Conservation (phyloP, 805 yeast species). For the Pichia rugopelliculosa region DNA sequence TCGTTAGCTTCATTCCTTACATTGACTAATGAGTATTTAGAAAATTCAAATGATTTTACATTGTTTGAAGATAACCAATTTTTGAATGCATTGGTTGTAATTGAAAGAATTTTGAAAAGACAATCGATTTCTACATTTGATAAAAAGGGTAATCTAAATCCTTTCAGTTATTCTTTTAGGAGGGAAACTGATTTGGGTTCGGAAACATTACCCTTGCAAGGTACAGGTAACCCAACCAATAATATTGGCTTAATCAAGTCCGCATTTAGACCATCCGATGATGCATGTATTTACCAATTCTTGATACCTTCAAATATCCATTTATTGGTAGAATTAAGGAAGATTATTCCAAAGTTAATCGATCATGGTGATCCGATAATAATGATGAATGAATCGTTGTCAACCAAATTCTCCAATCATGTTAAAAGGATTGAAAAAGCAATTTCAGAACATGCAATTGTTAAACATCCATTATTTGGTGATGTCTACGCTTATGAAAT, state of each 20-base stretch:
- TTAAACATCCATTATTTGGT: constrained; percentile 64
- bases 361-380: constrained; percentile 5
- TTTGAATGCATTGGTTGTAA: constrained; percentile 48
- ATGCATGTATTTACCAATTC: constrained; percentile 71
- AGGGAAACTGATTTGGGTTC: constrained; percentile 69
- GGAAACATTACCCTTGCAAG: constrained; percentile 72
- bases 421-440: constrained; percentile 45
- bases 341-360: constrained; percentile 24
- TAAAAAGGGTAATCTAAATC: constrained; percentile 39
- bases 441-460: constrained; percentile 42
- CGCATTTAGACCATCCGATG: constrained; percentile 86
- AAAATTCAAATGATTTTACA: constrained; percentile 42
- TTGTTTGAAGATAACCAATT: constrained; percentile 43
- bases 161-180: constrained; percentile 58
- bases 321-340: constrained; percentile 53
- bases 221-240: constrained; percentile 80
- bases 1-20: constrained; percentile 78
- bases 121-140: constrained; percentile 59
- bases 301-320: constrained; percentile 85
- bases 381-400: constrained; percentile 13
- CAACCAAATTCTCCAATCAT: constrained; percentile 24
- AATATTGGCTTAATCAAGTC: constrained; percentile 69
- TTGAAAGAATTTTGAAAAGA: constrained; percentile 47
- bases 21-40: constrained; percentile 62
- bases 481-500: constrained; percentile 81